Evolutionary conservation across 805 yeast species (phyloP).

Genomic region (Hanseniaspora occidentalis): DNA sequence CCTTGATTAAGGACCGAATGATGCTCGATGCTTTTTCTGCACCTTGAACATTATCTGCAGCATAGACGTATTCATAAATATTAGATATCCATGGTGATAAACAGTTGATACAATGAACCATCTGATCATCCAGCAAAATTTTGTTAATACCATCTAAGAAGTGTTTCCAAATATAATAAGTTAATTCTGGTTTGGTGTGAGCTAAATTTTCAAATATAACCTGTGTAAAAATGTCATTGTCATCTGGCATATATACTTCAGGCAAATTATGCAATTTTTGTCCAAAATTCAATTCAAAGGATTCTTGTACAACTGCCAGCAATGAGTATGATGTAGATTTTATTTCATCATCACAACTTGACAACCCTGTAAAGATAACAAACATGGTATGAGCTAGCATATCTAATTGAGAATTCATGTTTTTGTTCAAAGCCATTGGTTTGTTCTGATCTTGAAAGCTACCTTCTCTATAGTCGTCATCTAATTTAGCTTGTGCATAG

Average conservation of each 20-base stretch:
- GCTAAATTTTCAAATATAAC: conserved; percentile 49
- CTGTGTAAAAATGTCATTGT: conserved; percentile 48
- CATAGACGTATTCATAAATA: conserved; percentile 43
- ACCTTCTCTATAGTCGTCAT: conserved; percentile 23
- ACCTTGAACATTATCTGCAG: conserved; percentile 44
- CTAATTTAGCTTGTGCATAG: conserved; percentile 46
- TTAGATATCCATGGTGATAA: conserved; percentile 67
- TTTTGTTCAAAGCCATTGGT: conserved; percentile 17
- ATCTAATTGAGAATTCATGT: conserved; percentile 22
- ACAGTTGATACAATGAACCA: conserved; percentile 16
- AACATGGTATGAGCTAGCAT: conserved; percentile 52
- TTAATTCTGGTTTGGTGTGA: conserved; percentile 38
- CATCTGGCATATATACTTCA: conserved; percentile 56
- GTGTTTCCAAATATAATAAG: conserved; percentile 38
- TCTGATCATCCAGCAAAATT: conserved; percentile 12
- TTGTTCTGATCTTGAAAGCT: conserved; percentile 7
- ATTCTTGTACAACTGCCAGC: conserved; percentile 45
- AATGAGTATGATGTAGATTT: conserved; percentile 52
- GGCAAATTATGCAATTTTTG: conserved; percentile 40
- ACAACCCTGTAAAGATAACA: conserved; percentile 53
- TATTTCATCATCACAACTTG: conserved; percentile 46
- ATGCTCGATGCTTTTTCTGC: conserved; percentile 47
- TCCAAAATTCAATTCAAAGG: conserved; percentile 50
- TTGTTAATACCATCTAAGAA: conserved; percentile 16
- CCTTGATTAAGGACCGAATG: conserved; percentile 47